Conservation (phyloP, 257 asterid species). For the Nicotiana tomentosiformis region DNA sequence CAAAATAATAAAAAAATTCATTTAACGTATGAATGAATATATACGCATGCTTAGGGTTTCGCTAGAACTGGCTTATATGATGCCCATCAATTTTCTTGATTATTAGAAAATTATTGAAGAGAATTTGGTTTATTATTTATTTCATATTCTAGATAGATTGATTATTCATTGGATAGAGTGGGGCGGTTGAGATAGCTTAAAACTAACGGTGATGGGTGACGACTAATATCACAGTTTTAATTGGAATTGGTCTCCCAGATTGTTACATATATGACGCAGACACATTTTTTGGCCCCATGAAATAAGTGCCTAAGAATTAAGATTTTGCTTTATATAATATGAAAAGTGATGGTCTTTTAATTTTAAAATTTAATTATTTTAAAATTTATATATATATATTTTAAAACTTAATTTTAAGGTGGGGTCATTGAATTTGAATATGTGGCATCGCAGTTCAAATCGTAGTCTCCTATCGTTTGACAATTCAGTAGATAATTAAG, state of each 20-base stretch:
- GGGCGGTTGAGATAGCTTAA: not conserved
- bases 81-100: not conserved
- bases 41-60: not conserved
- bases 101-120: not conserved
- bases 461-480: no score
- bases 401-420: not conserved
- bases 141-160: not conserved
- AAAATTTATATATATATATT: no score
- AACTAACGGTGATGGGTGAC: not conserved
- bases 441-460: not conserved
- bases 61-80: not conserved
- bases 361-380: not conserved
- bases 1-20: not conserved
- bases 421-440: not conserved
- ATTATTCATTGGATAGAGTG: not conserved
- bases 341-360: not conserved
- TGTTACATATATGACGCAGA: not conserved
- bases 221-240: not conserved
- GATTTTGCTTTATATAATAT: not conserved
- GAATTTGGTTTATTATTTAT: not conserved
- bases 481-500: no score
- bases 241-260: slow-evolving; percentile 4
- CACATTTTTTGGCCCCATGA: not conserved
- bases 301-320: not conserved
- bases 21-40: not conserved